A percentile compares a stretch with the other conserved stretches of the same genome.
Evolutionary conservation across 164 flowering plant genomes (phyloP).

Genomic region (Santalum album): DNA sequence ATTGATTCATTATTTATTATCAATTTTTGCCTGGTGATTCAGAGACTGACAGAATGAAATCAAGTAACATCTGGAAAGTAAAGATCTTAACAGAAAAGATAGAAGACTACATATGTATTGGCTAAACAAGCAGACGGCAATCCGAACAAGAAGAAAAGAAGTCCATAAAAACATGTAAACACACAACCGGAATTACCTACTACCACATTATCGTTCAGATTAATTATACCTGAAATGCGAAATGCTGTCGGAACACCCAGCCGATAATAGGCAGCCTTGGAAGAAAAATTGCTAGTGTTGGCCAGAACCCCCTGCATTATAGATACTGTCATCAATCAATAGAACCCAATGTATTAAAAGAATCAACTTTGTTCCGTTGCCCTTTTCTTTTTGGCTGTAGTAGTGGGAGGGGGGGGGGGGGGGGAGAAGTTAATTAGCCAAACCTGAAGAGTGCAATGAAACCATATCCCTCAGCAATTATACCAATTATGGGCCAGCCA

Average conservation of each 20-base stretch:
- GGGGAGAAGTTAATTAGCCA: not conserved
- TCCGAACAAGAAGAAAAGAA: too few relatives aligned
- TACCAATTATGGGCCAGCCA: constrained; percentile 94
- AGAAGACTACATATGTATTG: too few relatives aligned
- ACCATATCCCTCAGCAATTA: constrained; percentile 91
- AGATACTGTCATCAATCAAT: constrained; percentile 11
- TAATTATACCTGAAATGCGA: constrained; percentile 65
- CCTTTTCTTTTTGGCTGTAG: too few relatives aligned
- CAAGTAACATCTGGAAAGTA: too few relatives aligned
- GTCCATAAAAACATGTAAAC: too few relatives aligned
- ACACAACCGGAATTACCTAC: not conserved
- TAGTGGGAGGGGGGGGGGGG: too few relatives aligned
- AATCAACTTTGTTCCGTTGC: too few relatives aligned
- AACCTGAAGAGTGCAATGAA: constrained; percentile 89
- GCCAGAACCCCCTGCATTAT: constrained; percentile 88
- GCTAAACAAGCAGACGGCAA: too few relatives aligned
- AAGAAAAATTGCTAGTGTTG: constrained; percentile 78
- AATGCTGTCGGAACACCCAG: constrained; percentile 89
- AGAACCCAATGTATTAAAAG: not conserved
- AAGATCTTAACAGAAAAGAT: too few relatives aligned
- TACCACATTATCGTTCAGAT: not conserved
- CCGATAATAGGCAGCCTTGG: constrained; percentile 90
- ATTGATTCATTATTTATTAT: too few relatives aligned
- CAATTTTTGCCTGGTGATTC: too few relatives aligned
- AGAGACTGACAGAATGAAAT: too few relatives aligned